Conservation (phyloP, 164 flowering plant species). For the Aristolochia contorta region DNA sequence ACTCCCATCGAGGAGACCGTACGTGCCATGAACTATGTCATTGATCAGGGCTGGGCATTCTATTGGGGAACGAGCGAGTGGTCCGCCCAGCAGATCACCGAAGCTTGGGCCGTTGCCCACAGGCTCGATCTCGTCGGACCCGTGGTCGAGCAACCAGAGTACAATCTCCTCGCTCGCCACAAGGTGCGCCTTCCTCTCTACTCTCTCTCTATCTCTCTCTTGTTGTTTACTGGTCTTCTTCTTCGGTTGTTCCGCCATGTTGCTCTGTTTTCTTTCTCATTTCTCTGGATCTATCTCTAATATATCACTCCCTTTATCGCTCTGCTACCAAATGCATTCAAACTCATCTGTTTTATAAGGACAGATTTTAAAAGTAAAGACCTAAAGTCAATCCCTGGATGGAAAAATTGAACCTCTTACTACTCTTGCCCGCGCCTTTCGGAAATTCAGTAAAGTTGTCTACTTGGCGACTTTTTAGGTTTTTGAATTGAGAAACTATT, state of each 20-base stretch:
- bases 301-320: not conserved
- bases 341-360: not conserved
- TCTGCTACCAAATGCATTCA: not conserved
- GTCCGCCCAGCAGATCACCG: conserved; percentile 99
- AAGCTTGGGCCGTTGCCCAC: conserved; percentile 85
- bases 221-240: not conserved
- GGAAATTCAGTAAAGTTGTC: too few species aligned
- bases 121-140: conserved; percentile 86
- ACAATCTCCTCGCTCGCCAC: conserved; percentile 73
- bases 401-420: too few species aligned
- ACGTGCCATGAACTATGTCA: conserved; percentile 93
- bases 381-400: too few species aligned
- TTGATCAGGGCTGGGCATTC: conserved; percentile 97
- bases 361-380: too few species aligned
- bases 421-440: too few species aligned
- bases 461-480: too few species aligned
- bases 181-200: conserved; percentile 34
- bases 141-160: conserved; percentile 96
- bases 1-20: conserved; percentile 99
- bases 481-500: too few species aligned
- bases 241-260: not conserved
- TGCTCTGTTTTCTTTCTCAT: not conserved
- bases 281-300: not conserved
- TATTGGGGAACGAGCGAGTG: conserved; percentile 99
- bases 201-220: too few species aligned